Base-by-base conservation (phyloP, 352 stramenopile genomes). In the Pythium brassicae region DNA sequence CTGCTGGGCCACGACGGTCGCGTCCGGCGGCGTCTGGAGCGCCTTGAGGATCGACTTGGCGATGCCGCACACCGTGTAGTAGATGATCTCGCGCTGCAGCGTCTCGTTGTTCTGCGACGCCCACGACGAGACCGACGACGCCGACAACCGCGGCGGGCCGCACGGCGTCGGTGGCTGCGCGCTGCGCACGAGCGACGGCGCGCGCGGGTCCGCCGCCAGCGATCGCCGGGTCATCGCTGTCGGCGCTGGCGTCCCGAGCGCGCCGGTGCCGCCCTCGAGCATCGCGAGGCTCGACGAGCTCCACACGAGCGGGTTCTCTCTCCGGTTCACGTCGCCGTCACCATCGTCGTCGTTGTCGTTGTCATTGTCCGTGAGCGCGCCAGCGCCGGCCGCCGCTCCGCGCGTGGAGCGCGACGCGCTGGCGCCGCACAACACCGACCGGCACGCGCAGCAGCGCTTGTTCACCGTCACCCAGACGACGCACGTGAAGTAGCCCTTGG, bases 1-100 rank as follows among this genome's bases (percentile, higher is more conserved):
- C 65, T 83, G 69, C 37, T 72, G 63, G 25, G 53, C 63, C 26
- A 55, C 61, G 9, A 71, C 61, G 3, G 69, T 59, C 17, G 67
- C 54, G 23, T 71, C 45, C 20, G 57, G 58, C 11, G 69, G 59
- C 5, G 32, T 37, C 45, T 79, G 66, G 10, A 76, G 69, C 4
- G 80, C 72, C 17, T 75, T 75, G 43, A 86, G 68, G 42, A 90
- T 87, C 42, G 77, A 66, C 59, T 90, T 90, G 20, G 77, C 88
- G 59, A 90, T 88, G 25, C 80, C 80, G 67, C 76, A 86, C 3
- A 90, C 77, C 2, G 80, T 90, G 66, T 88, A 90, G 68, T 88
- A 90, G 63, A 90, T 88, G 71, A 90, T 88, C 55, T 90, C 80
- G n/a, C 76, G 77, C 50, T 87, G 77, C 34, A 90, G 66, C 11